Evolutionary conservation across 192 early-diverging fungal species (phyloP).

Genomic region (Mortierella antarctica): DNA sequence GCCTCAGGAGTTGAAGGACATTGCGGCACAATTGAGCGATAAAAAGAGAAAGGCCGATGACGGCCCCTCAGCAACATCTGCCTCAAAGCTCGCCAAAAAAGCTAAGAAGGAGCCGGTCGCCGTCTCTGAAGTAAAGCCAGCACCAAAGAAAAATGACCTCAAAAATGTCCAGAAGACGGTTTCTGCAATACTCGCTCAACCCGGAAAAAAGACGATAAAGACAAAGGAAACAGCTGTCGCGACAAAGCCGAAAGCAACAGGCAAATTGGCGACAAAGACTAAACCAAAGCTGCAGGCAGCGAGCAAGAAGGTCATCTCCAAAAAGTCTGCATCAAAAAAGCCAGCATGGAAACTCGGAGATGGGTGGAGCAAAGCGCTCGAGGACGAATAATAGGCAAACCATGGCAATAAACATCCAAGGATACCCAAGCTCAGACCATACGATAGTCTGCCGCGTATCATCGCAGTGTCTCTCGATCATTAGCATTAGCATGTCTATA

Average conservation of each 20-base stretch:
- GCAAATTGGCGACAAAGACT: background rate
- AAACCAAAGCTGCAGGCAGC: background rate
- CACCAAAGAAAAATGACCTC: background rate
- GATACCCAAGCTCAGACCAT: too few relatives aligned
- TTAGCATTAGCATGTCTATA: too few relatives aligned
- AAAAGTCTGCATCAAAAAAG: background rate
- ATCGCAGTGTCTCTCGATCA: too few relatives aligned
- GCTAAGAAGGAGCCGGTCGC: background rate
- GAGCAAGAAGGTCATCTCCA: background rate
- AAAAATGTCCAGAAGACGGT: conserved; percentile 31
- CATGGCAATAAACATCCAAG: too few relatives aligned
- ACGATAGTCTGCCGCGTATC: too few relatives aligned
- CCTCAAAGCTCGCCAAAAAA: conserved; percentile 10
- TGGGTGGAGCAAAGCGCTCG: conserved; percentile 12
- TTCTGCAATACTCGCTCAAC: conserved; percentile 12
- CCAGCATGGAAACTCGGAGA: conserved; percentile 17
- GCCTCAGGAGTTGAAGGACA: conserved; percentile 37
- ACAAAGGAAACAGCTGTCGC: background rate
- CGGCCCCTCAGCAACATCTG: background rate
- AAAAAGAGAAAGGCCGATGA: conserved; percentile 20
- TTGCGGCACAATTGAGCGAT: conserved; percentile 21
- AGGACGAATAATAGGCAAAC: background rate
- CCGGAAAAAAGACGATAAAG: conserved; percentile 9
- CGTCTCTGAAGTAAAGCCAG: background rate
- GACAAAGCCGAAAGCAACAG: background rate